phyloP scores from a whole-genome alignment of 768 basidiomycete species.

The Leccinum sublutescens region DNA sequence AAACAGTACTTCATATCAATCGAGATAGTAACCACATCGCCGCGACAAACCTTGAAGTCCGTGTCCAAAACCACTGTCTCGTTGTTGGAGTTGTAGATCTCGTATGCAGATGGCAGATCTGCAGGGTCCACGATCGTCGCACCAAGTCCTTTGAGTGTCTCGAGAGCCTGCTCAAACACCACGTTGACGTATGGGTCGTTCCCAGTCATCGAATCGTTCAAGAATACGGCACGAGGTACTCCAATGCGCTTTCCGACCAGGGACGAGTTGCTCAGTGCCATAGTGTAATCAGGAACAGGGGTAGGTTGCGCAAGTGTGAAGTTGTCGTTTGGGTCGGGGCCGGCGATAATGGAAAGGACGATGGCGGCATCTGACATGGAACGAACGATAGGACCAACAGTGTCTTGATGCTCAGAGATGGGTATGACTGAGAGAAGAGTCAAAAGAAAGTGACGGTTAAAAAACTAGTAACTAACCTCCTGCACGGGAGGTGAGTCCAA shows the following conservation, averaged over 20 bases:
- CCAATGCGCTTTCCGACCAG: constrained; percentile 54
- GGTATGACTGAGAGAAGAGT: constrained; percentile 45
- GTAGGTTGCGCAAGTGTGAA: constrained; percentile 53
- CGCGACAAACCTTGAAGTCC: constrained; percentile 56
- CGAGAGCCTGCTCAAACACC: constrained; percentile 42
- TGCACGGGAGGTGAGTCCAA: constrained; percentile 57
- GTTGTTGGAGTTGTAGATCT: constrained; percentile 47
- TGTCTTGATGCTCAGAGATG: constrained; percentile 56
- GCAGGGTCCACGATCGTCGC: constrained; percentile 61
- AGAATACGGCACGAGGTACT: constrained; percentile 43
- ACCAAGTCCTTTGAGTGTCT: constrained; percentile 37
- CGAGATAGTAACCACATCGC: background rate
- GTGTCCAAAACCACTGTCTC: constrained; percentile 53
- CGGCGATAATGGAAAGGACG: constrained; percentile 56
- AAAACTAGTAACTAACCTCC: constrained; percentile 40
- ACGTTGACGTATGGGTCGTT: constrained; percentile 32
- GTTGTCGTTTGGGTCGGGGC: constrained; percentile 53
- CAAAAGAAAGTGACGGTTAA: background rate
- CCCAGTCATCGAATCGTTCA: constrained; percentile 27
- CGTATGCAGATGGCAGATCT: constrained; percentile 55
- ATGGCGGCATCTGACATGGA: constrained; percentile 54
- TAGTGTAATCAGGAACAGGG: constrained; percentile 52
- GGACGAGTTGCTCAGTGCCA: constrained; percentile 48
- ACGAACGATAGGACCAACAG: constrained; percentile 56
- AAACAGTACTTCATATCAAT: background rate